Evolutionary conservation across 805 yeast genomes (phyloP).

Genomic region (Metschnikowia colocasiae): DNA sequence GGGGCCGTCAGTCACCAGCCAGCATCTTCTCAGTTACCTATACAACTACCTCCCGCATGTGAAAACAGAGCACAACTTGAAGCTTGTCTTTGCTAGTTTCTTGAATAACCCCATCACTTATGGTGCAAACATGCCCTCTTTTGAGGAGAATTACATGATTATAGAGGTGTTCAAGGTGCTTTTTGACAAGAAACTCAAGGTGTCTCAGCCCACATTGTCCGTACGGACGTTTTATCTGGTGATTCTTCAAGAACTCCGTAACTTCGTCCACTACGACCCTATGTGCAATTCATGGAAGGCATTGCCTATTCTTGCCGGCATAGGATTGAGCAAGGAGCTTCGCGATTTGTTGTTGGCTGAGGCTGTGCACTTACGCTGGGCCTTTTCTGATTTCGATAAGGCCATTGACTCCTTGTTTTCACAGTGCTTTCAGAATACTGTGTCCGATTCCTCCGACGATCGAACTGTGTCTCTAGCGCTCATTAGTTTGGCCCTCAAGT

Average conservation of each 20-base stretch:
- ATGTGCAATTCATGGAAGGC: slow-evolving; percentile 42
- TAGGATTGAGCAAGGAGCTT: slow-evolving; percentile 35
- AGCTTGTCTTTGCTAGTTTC: slow-evolving; percentile 42
- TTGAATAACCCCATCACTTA: slow-evolving; percentile 39
- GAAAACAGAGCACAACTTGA: slow-evolving; percentile 45
- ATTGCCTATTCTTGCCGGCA: slow-evolving; percentile 46
- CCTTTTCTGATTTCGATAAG: slow-evolving; percentile 35
- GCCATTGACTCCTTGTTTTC: slow-evolving; percentile 27
- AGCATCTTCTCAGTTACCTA: slow-evolving; percentile 41
- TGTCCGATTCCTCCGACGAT: slow-evolving; percentile 20
- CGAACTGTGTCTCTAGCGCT: slow-evolving; percentile 29
- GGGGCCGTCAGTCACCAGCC: slow-evolving; percentile 25
- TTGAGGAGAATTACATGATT: slow-evolving; percentile 34
- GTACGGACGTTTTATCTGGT: slow-evolving; percentile 42
- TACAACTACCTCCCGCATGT: slow-evolving; percentile 51
- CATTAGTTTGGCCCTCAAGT: slow-evolving; percentile 34
- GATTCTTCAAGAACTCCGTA: slow-evolving; percentile 30
- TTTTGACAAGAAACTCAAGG: slow-evolving; percentile 41
- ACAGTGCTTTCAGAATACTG: slow-evolving; percentile 22
- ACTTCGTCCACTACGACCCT: slow-evolving; percentile 30
- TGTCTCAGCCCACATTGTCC: slow-evolving; percentile 48
- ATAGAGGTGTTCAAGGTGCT: slow-evolving; percentile 48
- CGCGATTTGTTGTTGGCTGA: slow-evolving; percentile 30
- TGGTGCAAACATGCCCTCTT: slow-evolving; percentile 18
- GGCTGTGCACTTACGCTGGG: slow-evolving; percentile 26